phyloP scores from a whole-genome alignment of 768 basidiomycete species.

The Suillus tomentosus region DNA sequence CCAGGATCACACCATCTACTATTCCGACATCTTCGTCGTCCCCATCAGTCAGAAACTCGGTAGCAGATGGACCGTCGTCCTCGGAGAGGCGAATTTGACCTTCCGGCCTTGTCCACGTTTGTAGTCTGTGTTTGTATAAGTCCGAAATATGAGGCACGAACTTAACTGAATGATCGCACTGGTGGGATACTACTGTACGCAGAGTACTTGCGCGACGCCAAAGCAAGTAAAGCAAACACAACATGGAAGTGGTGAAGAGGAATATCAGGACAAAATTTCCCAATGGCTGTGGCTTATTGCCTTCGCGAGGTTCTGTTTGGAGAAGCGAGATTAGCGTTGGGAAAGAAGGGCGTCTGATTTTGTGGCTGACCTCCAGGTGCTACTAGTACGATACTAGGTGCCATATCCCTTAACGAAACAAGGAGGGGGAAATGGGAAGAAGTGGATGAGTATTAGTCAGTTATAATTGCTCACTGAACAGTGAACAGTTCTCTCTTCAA shows the following conservation, averaged over 20 bases:
- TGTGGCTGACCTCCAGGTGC: slow-evolving; percentile 25
- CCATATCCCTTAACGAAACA: slow-evolving; percentile 16
- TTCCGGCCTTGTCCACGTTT: slow-evolving; percentile 52
- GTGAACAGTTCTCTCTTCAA: too few relatives aligned
- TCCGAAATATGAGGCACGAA: not conserved
- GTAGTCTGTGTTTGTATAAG: slow-evolving; percentile 44
- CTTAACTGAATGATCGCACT: slow-evolving; percentile 36
- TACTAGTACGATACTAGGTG: slow-evolving; percentile 16
- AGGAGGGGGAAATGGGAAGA: not conserved
- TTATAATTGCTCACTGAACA: not conserved
- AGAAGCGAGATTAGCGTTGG: slow-evolving; percentile 6
- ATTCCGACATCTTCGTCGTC: slow-evolving; percentile 52
- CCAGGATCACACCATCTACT: slow-evolving; percentile 29
- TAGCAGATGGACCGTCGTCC: slow-evolving; percentile 73
- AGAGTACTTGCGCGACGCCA: slow-evolving; percentile 62
- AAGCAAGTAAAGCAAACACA: slow-evolving; percentile 59
- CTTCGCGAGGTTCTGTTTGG: slow-evolving; percentile 54
- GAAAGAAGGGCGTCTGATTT: not conserved
- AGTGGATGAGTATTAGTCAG: not conserved
- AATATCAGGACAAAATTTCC: slow-evolving; percentile 56
- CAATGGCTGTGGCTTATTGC: slow-evolving; percentile 65
- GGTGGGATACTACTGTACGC: slow-evolving; percentile 61
- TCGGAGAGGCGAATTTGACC: slow-evolving; percentile 67
- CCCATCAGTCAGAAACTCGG: slow-evolving; percentile 62
- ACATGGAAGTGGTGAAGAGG: slow-evolving; percentile 57